Evolutionary conservation across 2,329 filamentous ascomycete species (phyloP), one percentile per base, ranked within the genome.

Genomic region (Epichloe glyceriae): DNA sequence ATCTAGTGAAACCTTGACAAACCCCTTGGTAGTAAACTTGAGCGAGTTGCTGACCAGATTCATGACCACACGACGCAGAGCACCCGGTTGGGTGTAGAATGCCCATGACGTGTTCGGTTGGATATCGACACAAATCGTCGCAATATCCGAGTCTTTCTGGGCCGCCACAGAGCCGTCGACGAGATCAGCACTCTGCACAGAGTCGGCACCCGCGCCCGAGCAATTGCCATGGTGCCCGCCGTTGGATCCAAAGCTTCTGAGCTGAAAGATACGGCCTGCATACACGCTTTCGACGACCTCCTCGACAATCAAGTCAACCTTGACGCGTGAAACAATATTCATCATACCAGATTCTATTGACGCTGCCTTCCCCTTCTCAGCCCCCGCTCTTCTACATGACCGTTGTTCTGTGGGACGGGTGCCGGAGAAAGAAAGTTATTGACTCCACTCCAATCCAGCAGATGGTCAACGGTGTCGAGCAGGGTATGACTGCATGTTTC

Each of bases 31-130:
- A 0, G 79, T 83, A 53, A 80, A 83, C 57, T 83, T 83, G 54
- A 83, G 69, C 0, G 80, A 70, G 57, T 83, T 83, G 8, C 78
- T 77, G 37, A 82, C 74, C 0, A 83, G 54, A 42, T 83, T 83
- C 76, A 82, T 80, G 22, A 83, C 67, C 22, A 83, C 75, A 1
- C 78, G 71, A 14, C 70, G 63, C 10, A 71, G 55, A 0, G 70
- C 70, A 0, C 80, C 79, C 0, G 76, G 71, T 43, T 82, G 74
- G 0, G 74, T 73, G 20, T 72, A 66, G 56, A 79, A 80, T 1
- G 65, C 61, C 77, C 80, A 83, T 8, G 59, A 68, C 55, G 47
- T 68, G 55, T 30, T 67, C 51, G 60, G 69, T 3, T 74, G 69
- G 12, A 82, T 55, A 0, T 52, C 54, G 0, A 63, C 42, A n/a